Conservation (phyloP, 345 rosid species). For the Cardamine occulta region DNA sequence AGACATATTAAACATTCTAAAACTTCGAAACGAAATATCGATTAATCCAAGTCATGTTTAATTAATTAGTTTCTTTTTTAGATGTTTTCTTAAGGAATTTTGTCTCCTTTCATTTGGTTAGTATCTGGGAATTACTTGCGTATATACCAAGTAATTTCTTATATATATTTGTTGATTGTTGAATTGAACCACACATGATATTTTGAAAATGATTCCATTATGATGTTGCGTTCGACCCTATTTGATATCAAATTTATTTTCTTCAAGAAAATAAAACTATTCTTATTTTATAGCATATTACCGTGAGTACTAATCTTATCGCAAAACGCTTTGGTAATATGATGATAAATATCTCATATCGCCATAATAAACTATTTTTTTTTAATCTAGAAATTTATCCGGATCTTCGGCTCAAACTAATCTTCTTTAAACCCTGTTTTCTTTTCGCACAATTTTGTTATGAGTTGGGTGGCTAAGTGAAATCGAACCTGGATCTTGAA, state of each 20-base stretch:
- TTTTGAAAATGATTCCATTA: conserved; percentile 4
- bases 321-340: background rate
- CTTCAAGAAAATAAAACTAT: background rate
- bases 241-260: background rate
- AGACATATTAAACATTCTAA: conserved; percentile 23
- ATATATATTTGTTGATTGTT: conserved; percentile 14
- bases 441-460: too few relatives aligned
- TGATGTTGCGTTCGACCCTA: conserved; percentile 14
- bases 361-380: background rate
- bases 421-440: too few relatives aligned
- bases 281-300: background rate
- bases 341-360: background rate
- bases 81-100: conserved; percentile 24
- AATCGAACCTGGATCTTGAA: too few relatives aligned
- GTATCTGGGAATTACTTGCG: conserved; percentile 10
- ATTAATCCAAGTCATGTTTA: conserved; percentile 9
- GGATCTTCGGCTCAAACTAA: too few relatives aligned
- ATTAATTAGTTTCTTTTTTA: conserved; percentile 20
- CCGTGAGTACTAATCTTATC: background rate
- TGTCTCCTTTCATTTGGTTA: conserved; percentile 6
- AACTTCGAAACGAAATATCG: conserved; percentile 20
- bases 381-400: too few relatives aligned
- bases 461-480: too few relatives aligned
- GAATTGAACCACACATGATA: background rate
- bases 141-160: conserved; percentile 24